These are phyloP conservation scores for Rhizomucor miehei DNA, from an alignment of 371 early-diverging fungal genomes.

Conservation along the genomic window DNA sequence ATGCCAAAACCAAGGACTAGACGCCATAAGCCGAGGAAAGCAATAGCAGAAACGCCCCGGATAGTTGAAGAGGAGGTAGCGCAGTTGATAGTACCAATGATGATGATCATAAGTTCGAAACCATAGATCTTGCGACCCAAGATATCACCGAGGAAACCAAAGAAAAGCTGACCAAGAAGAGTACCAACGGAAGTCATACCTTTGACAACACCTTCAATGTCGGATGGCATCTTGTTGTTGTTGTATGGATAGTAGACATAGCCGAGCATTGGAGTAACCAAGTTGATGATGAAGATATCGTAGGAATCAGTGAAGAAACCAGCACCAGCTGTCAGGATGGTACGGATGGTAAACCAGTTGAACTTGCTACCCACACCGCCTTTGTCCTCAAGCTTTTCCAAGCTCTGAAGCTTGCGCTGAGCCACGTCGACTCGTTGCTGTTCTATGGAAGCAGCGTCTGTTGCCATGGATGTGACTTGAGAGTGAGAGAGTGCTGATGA, in stretches of 20 bases:
- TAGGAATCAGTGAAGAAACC: slow-evolving; percentile 91
- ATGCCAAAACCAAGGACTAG: slow-evolving; percentile 82
- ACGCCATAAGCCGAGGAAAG: slow-evolving; percentile 79
- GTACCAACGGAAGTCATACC: slow-evolving; percentile 82
- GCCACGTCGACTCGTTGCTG: slow-evolving; percentile 28
- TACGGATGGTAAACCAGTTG: slow-evolving; percentile 79
- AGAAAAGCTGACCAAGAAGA: slow-evolving; percentile 80
- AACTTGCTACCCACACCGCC: slow-evolving; percentile 29
- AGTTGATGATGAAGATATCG: slow-evolving; percentile 84
- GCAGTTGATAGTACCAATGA: slow-evolving; percentile 76
- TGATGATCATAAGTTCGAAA: slow-evolving; percentile 80
- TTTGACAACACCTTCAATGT: slow-evolving; percentile 75
- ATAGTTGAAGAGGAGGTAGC: slow-evolving; percentile 68
- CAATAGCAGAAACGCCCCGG: slow-evolving; percentile 68
- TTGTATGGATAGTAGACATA: slow-evolving; percentile 64
- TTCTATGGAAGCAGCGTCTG: slow-evolving; percentile 13
- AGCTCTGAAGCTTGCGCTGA: slow-evolving; percentile 31
- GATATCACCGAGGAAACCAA: slow-evolving; percentile 84
- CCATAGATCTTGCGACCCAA: slow-evolving; percentile 87
- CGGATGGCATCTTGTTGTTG: slow-evolving; percentile 55
- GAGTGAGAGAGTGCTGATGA: background rate
- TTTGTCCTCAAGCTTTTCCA: slow-evolving; percentile 30
- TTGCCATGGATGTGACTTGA: background rate
- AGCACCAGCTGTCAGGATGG: slow-evolving; percentile 80
- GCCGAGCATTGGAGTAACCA: slow-evolving; percentile 79